Percentiles rank a stretch among this genome's conserved stretches.
phyloP scores from a whole-genome alignment of 2,329 filamentous ascomycete genomes.

The Aspergillus nomiae region DNA sequence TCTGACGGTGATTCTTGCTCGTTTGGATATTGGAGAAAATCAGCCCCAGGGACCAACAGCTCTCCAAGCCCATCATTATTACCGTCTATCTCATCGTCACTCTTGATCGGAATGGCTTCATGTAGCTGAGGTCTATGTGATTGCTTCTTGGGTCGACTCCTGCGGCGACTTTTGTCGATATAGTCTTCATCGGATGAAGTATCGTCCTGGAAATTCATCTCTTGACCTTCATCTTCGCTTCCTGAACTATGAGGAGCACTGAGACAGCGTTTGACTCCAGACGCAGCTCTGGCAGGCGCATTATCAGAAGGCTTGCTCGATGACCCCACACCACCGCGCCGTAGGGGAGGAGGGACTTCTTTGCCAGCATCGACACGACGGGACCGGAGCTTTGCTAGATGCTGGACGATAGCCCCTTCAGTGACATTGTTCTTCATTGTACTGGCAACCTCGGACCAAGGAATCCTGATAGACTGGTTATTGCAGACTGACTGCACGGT shows the following conservation, averaged over 20 bases:
- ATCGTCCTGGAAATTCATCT: background rate
- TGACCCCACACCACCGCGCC: constrained; percentile 32
- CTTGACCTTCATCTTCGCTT: background rate
- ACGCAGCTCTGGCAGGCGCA: background rate
- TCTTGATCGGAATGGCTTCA: background rate
- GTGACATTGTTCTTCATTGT: constrained; percentile 44
- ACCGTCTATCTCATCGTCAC: background rate
- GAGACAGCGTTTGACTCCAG: background rate
- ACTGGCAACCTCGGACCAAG: constrained; percentile 44
- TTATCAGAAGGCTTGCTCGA: constrained; percentile 10
- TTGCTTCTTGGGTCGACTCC: background rate
- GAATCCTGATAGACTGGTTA: constrained; percentile 39
- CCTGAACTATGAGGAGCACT: too few relatives aligned
- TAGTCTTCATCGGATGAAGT: constrained; percentile 12
- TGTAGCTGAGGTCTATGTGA: background rate
- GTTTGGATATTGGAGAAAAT: constrained; percentile 20
- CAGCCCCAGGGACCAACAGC: constrained; percentile 17
- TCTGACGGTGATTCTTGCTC: constrained; percentile 4
- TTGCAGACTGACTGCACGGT: constrained; percentile 46
- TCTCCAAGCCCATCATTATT: constrained; percentile 12
- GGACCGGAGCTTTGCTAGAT: constrained; percentile 47
- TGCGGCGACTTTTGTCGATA: background rate
- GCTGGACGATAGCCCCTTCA: constrained; percentile 50
- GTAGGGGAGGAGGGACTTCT: constrained; percentile 43
- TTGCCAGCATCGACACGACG: constrained; percentile 36